phyloP scores from a whole-genome alignment of 805 yeast species.

The Phaffomyces opuntiae region DNA sequence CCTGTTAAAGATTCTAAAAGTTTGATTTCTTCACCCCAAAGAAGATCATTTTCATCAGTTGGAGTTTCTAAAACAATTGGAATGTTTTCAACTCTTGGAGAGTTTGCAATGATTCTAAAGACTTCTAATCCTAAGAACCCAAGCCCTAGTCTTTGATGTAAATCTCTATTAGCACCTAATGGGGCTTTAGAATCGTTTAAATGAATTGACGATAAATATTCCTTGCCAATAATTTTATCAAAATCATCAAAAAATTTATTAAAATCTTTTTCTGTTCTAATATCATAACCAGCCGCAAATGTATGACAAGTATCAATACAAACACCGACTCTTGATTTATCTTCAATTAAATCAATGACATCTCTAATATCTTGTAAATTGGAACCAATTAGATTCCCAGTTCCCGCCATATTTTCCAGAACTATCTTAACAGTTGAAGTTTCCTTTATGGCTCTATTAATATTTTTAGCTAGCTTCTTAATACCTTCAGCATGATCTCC shows the following conservation, averaged over 20 bases:
- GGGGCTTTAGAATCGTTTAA: slow-evolving; percentile 96
- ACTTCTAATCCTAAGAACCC: slow-evolving; percentile 88
- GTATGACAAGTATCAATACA: slow-evolving; percentile 96
- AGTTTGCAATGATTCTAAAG: slow-evolving; percentile 72
- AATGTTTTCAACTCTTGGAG: slow-evolving; percentile 47
- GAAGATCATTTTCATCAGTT: slow-evolving; percentile 51
- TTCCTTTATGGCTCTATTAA: slow-evolving; percentile 68
- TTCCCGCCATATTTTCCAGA: slow-evolving; percentile 97
- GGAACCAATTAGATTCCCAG: slow-evolving; percentile 85
- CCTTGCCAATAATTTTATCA: slow-evolving; percentile 65
- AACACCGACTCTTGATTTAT: slow-evolving; percentile 85
- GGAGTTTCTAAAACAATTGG: slow-evolving; percentile 92
- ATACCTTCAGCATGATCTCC: slow-evolving; percentile 64
- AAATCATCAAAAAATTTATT: slow-evolving; percentile 68
- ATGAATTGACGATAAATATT: slow-evolving; percentile 76
- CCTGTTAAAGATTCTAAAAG: slow-evolving; percentile 77
- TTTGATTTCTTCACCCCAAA: slow-evolving; percentile 77
- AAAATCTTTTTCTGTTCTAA: slow-evolving; percentile 52
- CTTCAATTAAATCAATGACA: slow-evolving; percentile 72
- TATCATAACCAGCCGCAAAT: slow-evolving; percentile 93
- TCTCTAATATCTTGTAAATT: slow-evolving; percentile 64
- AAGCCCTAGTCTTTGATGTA: slow-evolving; percentile 83
- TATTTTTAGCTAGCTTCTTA: slow-evolving; percentile 62
- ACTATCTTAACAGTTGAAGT: slow-evolving; percentile 82
- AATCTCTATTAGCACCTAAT: slow-evolving; percentile 78